Base-by-base conservation (phyloP, 768 basidiomycete genomes). In the Panus rudis region DNA sequence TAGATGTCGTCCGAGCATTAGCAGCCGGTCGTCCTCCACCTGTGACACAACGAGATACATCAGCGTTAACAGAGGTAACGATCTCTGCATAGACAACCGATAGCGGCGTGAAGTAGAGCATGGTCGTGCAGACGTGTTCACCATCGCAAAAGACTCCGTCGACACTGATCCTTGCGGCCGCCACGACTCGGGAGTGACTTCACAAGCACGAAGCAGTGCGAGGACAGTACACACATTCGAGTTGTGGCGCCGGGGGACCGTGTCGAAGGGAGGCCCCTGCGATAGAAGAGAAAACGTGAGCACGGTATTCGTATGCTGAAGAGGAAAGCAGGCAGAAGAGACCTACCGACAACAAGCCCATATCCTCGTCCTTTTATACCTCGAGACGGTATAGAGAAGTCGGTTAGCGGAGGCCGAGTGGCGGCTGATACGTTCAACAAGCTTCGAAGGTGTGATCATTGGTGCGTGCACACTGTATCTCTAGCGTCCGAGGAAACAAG, bases 101-200 rank as follows among this genome's bases (percentile, higher is more conserved):
- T n/a, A n/a, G n/a, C n/a, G n/a, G n/a, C n/a, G n/a, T n/a, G n/a
- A n/a, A n/a, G n/a, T n/a, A n/a, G n/a, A n/a, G n/a, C n/a, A n/a
- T n/a, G n/a, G n/a, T n/a, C n/a, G n/a, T n/a, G n/a, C n/a, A n/a
- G n/a, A n/a, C n/a, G n/a, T n/a, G n/a, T n/a, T n/a, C 23, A n/a
- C 10, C 20, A 28, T 19, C 23, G 42, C 23, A 39, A 38, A 26
- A 16, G 28, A 25, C n/a, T 10, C 38, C 34, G 34, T 44, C 46
- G 50, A 40, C 49, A 28, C 20, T 41, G 46, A 51, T 51, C 50
- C 50, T 51, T 51, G 50, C 50, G 50, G 46, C 50, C 46, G 50
- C 50, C 50, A 51, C 50, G 46, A 51, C 50, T 33, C 46, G 39
- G 34, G 34, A 13, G 37, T 28, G 13, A 42, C 46, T 44, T 45